Percentiles rank a stretch among this genome's conserved stretches.
phyloP scores from a whole-genome alignment of 164 flowering plant species.

The Umbellularia californica region DNA sequence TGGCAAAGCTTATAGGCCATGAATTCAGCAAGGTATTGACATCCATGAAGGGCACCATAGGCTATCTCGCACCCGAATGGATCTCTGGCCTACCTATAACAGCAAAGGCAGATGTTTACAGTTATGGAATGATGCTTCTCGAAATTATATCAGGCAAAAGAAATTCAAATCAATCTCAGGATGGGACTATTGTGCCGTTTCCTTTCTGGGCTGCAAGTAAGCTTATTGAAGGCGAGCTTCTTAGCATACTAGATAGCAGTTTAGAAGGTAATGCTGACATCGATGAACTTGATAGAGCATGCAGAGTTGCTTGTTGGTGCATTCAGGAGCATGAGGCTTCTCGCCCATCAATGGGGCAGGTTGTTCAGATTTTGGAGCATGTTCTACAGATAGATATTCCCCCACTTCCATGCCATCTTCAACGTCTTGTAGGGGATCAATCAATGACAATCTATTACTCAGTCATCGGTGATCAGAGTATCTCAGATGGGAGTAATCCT shows the following conservation, averaged over 20 bases:
- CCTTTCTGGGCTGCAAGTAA: slow-evolving; percentile 30
- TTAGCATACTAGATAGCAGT: slow-evolving; percentile 21
- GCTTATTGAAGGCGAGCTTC: slow-evolving; percentile 12
- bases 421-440: slow-evolving; percentile 16
- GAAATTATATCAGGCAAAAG: slow-evolving; percentile 33
- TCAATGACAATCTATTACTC: neutral
- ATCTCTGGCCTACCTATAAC: slow-evolving; percentile 35
- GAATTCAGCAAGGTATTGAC: slow-evolving; percentile 38
- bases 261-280: slow-evolving; percentile 24
- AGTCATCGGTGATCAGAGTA: neutral
- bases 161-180: slow-evolving; percentile 18
- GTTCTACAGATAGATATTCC: slow-evolving; percentile 27
- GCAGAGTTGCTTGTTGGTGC: slow-evolving; percentile 35
- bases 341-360: slow-evolving; percentile 40
- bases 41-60: slow-evolving; percentile 38
- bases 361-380: slow-evolving; percentile 37
- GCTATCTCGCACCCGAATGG: slow-evolving; percentile 47
- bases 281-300: slow-evolving; percentile 25
- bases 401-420: slow-evolving; percentile 30
- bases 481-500: neutral
- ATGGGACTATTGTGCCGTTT: slow-evolving; percentile 17
- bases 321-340: slow-evolving; percentile 32
- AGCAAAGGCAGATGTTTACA: slow-evolving; percentile 38
- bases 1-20: slow-evolving; percentile 36
- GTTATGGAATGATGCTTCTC: slow-evolving; percentile 41